Percentiles rank a stretch among this genome's conserved stretches.
These are phyloP conservation scores for Balamuthia mandrillaris DNA, from an alignment of 208 protist genomes.

Conservation along the genomic window DNA sequence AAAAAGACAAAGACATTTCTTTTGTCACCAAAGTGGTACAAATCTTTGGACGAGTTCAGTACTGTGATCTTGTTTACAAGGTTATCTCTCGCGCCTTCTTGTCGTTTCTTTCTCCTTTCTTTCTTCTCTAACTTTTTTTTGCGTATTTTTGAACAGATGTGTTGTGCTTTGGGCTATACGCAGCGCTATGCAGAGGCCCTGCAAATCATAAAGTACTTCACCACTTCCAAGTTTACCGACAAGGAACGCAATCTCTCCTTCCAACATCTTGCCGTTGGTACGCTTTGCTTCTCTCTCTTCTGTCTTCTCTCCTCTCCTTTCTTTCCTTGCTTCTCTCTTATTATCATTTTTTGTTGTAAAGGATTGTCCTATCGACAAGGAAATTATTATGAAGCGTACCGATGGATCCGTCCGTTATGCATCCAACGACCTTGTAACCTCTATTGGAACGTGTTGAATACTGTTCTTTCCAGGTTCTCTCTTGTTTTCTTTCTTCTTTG, in stretches of 20 bases:
- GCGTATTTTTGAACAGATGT: neutral
- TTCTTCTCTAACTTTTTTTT: no score
- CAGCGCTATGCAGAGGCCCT: neutral
- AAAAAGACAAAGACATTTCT: neutral
- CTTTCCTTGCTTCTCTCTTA: neutral
- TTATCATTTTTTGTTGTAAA: neutral
- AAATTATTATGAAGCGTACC: conserved; percentile 15
- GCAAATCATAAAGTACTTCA: neutral
- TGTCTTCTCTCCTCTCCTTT: neutral
- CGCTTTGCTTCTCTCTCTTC: neutral
- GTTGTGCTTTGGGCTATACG: neutral
- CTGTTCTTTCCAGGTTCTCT: no score
- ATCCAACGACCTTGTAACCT: no score
- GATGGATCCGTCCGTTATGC: no score
- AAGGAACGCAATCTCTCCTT: neutral
- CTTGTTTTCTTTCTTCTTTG: no score
- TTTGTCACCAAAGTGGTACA: conserved; percentile 6
- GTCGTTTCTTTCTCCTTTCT: no score
- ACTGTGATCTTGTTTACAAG: conserved; percentile 30
- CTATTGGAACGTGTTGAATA: no score
- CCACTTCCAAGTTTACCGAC: conserved; percentile 5
- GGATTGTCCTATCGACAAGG: neutral
- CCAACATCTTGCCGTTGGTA: conserved; percentile 1
- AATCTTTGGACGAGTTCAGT: neutral
- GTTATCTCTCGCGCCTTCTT: neutral